Conservation (phyloP, 2,329 filamentous ascomycete genomes). For the Penicillium sp. region DNA sequence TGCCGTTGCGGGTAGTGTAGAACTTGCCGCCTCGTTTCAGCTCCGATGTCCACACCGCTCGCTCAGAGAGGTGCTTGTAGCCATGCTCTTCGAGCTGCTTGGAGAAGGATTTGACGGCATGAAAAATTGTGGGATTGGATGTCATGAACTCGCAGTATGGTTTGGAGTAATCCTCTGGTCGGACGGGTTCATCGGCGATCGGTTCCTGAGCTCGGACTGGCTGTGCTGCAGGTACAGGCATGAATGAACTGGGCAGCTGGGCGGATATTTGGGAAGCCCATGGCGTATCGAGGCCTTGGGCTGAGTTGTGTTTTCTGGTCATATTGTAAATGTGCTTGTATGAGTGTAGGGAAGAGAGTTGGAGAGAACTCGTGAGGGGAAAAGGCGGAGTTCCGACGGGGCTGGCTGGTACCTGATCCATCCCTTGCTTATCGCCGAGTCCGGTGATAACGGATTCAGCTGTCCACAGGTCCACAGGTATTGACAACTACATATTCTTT, state of each 20-base stretch:
- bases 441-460: conserved; percentile 9
- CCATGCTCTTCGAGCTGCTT: conserved; percentile 68
- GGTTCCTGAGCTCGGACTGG: conserved; percentile 16
- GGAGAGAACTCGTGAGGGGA: conserved; percentile 19
- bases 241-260: conserved; percentile 24
- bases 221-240: conserved; percentile 14
- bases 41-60: conserved; percentile 71
- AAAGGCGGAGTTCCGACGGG: conserved; percentile 18
- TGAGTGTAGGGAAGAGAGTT: conserved; percentile 5
- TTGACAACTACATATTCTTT: neutral
- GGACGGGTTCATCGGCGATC: conserved; percentile 22
- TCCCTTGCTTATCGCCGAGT: conserved; percentile 20
- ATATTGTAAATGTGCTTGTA: conserved; percentile 19
- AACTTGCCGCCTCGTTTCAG: conserved; percentile 82
- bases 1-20: conserved; percentile 81
- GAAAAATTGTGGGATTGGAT: conserved; percentile 89
- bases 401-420: conserved; percentile 9
- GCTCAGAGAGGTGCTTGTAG: conserved; percentile 71
- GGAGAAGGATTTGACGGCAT: conserved; percentile 77
- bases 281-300: conserved; percentile 26
- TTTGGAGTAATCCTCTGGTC: conserved; percentile 66
- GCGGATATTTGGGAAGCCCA: conserved; percentile 32
- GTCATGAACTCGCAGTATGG: conserved; percentile 86
- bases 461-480: neutral
- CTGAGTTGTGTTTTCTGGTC: conserved; percentile 30